phyloP scores from a whole-genome alignment of 2,329 filamentous ascomycete species.

The Colletotrichum aenigma region DNA sequence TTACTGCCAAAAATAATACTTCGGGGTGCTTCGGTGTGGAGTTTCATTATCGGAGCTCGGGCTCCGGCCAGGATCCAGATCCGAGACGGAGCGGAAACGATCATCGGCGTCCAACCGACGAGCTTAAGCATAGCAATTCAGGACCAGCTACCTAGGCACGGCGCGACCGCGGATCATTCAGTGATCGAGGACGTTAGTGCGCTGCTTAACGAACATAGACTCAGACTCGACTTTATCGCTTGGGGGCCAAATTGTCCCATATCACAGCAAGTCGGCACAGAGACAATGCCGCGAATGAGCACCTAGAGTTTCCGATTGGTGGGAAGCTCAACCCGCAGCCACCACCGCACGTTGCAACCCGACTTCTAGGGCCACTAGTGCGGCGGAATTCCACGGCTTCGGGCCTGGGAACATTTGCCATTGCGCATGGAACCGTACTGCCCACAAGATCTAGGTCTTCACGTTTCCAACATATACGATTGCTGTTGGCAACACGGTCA shows the following conservation, averaged over 20 bases:
- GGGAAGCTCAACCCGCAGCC: background rate
- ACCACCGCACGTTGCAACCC: background rate
- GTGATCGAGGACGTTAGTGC: background rate
- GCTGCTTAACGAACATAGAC: background rate
- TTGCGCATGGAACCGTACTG: background rate
- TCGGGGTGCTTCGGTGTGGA: background rate
- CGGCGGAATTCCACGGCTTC: conserved; percentile 10
- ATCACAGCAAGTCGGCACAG: background rate
- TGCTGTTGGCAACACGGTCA: background rate
- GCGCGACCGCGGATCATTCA: background rate
- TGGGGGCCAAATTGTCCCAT: background rate
- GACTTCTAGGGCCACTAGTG: background rate
- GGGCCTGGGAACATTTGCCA: background rate
- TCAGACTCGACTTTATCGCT: background rate
- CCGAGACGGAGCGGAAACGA: background rate
- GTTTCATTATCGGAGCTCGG: conserved; percentile 5
- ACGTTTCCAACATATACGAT: background rate
- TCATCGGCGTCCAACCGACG: background rate
- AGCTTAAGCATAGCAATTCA: background rate
- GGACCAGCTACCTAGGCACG: background rate
- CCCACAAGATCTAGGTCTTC: background rate
- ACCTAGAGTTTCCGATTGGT: background rate
- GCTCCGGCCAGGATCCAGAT: background rate
- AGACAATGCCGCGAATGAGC: background rate
- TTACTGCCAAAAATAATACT: background rate